Evolutionary conservation across 2,329 filamentous ascomycete species (phyloP).

Genomic region (Thielaviopsis euricoi): DNA sequence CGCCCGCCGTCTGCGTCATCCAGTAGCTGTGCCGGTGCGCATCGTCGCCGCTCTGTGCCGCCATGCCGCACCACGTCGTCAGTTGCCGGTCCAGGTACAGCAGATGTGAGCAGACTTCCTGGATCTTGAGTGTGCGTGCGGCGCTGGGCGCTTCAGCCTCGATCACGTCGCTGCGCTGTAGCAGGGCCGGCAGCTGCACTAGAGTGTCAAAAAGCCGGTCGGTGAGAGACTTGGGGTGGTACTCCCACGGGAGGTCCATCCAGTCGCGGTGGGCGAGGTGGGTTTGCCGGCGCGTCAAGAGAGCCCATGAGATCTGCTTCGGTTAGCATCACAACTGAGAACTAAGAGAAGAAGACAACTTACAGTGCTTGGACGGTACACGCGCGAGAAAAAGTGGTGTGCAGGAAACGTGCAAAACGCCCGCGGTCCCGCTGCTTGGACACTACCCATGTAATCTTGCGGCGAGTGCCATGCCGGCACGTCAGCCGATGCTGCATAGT

Average conservation of each 20-base stretch:
- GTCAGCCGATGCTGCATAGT: constrained; percentile 20
- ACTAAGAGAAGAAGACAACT: constrained; percentile 16
- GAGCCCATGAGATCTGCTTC: constrained; percentile 31
- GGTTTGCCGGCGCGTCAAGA: constrained; percentile 32
- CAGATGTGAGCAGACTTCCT: constrained; percentile 31
- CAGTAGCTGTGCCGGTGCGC: constrained; percentile 20
- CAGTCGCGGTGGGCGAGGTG: constrained; percentile 36
- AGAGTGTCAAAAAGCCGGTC: constrained; percentile 37
- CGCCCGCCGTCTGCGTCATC: constrained; percentile 14
- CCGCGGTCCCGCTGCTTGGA: constrained; percentile 28
- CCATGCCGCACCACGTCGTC: constrained; percentile 27
- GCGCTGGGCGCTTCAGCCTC: constrained; percentile 23
- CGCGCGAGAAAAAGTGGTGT: constrained; percentile 40
- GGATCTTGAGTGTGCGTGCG: constrained; percentile 27
- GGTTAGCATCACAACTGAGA: no score
- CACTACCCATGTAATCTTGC: constrained; percentile 19
- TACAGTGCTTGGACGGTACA: constrained; percentile 37
- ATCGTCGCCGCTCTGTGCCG: constrained; percentile 16
- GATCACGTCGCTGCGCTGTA: constrained; percentile 28
- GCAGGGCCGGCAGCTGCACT: constrained; percentile 29
- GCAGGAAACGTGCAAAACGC: constrained; percentile 34
- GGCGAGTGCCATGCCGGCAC: constrained; percentile 23
- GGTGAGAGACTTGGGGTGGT: constrained; percentile 32
- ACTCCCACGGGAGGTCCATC: constrained; percentile 33
- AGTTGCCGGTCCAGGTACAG: constrained; percentile 31